Evolutionary conservation across 108 stramenopile genomes (phyloP).

Genomic region (Poteriospumella lacustris): DNA sequence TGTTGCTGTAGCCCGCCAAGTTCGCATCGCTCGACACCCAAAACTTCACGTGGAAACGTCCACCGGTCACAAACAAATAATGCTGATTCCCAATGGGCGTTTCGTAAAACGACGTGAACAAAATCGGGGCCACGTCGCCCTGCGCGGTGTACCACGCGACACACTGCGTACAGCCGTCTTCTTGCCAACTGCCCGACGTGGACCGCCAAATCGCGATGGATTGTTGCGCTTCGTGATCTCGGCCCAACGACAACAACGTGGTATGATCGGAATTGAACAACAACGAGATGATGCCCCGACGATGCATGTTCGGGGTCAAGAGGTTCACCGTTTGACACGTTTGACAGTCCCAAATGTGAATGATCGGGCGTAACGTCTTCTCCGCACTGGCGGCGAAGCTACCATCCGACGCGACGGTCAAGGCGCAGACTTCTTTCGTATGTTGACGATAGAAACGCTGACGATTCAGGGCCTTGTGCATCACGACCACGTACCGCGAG

Average conservation of each 20-base stretch:
- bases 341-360: constrained; percentile 39
- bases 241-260: constrained; percentile 32
- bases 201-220: constrained; percentile 45
- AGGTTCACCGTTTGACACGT: constrained; percentile 30
- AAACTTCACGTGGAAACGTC: constrained; percentile 40
- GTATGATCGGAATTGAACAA: constrained; percentile 29
- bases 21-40: constrained; percentile 34
- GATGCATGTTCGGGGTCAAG: constrained; percentile 39
- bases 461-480: constrained; percentile 29
- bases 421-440: constrained; percentile 36
- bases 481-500: constrained; percentile 26
- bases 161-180: background rate
- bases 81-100: constrained; percentile 19
- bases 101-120: constrained; percentile 35
- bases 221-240: constrained; percentile 40
- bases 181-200: constrained; percentile 36
- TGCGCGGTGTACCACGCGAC: background rate
- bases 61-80: constrained; percentile 37
- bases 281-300: constrained; percentile 27
- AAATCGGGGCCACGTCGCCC: constrained; percentile 9
- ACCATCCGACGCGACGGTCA: constrained; percentile 35
- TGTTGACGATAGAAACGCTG: background rate
- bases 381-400: constrained; percentile 42
- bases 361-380: constrained; percentile 21
- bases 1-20: background rate